These are phyloP conservation scores for Turnera subulata DNA, from an alignment of 345 rosid species.

Conservation along the genomic window DNA sequence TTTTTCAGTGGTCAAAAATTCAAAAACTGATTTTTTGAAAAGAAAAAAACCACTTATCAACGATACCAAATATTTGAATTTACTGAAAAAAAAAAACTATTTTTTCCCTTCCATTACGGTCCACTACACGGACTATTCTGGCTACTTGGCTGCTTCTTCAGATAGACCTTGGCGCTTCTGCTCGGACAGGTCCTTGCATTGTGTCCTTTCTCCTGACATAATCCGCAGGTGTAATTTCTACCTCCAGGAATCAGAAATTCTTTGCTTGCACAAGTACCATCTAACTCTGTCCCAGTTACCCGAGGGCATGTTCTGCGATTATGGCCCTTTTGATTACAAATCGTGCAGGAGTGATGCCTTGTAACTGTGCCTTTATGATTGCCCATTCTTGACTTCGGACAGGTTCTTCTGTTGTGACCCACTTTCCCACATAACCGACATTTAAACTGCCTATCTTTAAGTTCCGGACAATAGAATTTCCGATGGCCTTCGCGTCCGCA, in stretches of 20 bases:
- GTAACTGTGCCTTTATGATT: conserved; percentile 22
- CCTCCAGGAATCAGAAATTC: conserved; percentile 5
- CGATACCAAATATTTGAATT: too few species aligned
- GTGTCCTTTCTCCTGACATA: conserved; percentile 46
- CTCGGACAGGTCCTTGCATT: conserved; percentile 52
- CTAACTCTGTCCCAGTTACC: conserved; percentile 20
- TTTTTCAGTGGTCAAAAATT: too few species aligned
- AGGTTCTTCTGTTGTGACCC: conserved; percentile 90
- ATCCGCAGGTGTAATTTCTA: conserved; percentile 40
- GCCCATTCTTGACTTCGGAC: conserved; percentile 35
- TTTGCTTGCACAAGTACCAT: not conserved
- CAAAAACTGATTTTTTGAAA: too few species aligned
- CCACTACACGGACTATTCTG: not conserved
- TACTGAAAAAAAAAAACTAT: too few species aligned
- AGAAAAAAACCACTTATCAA: too few species aligned
- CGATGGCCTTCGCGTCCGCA: conserved; percentile 93
- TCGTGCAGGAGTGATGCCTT: conserved; percentile 40
- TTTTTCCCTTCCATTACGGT: not conserved
- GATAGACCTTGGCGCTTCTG: conserved; percentile 11
- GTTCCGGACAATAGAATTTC: conserved; percentile 77
- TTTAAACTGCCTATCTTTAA: conserved; percentile 50
- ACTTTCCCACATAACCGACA: conserved; percentile 67
- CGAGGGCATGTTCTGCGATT: conserved; percentile 64
- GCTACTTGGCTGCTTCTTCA: too few species aligned
- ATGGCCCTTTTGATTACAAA: conserved; percentile 61